These are phyloP conservation scores for Hypoxylon trugodes DNA, from an alignment of 495 filamentous ascomycete genomes.

Conservation along the genomic window DNA sequence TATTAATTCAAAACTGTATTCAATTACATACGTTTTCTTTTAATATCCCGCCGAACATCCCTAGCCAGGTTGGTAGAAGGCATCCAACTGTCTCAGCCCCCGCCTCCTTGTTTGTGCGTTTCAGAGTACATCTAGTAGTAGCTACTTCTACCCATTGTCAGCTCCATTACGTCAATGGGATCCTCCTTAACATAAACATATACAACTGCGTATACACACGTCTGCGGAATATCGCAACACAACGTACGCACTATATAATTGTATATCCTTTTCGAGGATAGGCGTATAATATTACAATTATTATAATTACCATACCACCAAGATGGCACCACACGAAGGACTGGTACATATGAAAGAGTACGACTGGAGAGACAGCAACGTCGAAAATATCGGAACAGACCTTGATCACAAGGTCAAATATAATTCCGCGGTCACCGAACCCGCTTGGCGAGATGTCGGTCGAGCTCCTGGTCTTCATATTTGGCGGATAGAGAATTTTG, in stretches of 20 bases:
- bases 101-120: conserved; percentile 24
- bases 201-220: too few relatives aligned
- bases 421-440: conserved; percentile 66
- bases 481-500: conserved; percentile 70
- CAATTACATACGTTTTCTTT: background rate
- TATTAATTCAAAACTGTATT: background rate
- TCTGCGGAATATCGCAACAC: background rate
- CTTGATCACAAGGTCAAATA: conserved; percentile 71
- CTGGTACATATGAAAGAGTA: conserved; percentile 66
- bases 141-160: conserved; percentile 5
- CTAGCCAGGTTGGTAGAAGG: background rate
- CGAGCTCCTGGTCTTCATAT: conserved; percentile 59
- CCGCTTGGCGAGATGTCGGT: conserved; percentile 68
- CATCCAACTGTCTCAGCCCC: conserved; percentile 18
- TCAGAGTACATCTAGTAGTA: background rate
- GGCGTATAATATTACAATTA: background rate
- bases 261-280: too few relatives aligned
- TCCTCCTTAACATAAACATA: background rate
- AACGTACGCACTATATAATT: background rate
- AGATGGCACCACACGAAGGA: conserved; percentile 64
- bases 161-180: conserved; percentile 22
- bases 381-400: conserved; percentile 65
- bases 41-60: too few relatives aligned
- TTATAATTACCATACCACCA: background rate
- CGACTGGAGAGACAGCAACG: conserved; percentile 69